Evolutionary conservation across 805 yeast species (phyloP).

Genomic region (Myxozyma neotropica): DNA sequence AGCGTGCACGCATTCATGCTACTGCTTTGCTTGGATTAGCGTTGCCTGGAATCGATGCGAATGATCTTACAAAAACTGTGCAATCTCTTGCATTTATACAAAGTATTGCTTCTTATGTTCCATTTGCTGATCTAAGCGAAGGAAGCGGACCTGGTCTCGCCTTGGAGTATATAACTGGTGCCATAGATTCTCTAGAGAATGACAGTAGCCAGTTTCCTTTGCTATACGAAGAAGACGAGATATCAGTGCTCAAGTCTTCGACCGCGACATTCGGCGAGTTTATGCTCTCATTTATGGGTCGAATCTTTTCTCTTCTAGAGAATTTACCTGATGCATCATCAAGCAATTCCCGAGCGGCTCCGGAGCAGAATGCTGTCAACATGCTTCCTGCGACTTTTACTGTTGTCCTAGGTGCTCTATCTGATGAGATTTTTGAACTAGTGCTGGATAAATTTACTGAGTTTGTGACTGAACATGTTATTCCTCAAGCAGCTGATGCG

Average conservation of each 20-base stretch:
- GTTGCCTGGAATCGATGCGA: slow-evolving; percentile 83
- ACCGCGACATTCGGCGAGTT: slow-evolving; percentile 69
- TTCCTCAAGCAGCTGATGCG: slow-evolving; percentile 61
- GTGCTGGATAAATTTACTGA: slow-evolving; percentile 44
- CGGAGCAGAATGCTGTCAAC: slow-evolving; percentile 53
- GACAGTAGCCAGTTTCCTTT: slow-evolving; percentile 5
- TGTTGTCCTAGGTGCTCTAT: slow-evolving; percentile 41
- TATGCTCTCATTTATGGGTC: slow-evolving; percentile 56
- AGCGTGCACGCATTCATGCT: slow-evolving; percentile 73
- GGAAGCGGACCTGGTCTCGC: slow-evolving; percentile 45
- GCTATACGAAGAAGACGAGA: slow-evolving; percentile 48
- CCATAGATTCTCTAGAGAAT: slow-evolving; percentile 57
- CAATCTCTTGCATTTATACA: slow-evolving; percentile 70
- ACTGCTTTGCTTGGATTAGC: slow-evolving; percentile 70
- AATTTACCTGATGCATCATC: slow-evolving; percentile 62
- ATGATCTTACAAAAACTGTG: slow-evolving; percentile 75
- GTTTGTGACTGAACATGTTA: slow-evolving; percentile 61
- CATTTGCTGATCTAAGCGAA: slow-evolving; percentile 62
- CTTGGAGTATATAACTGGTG: slow-evolving; percentile 64
- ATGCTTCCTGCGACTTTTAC: slow-evolving; percentile 45
- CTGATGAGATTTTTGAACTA: slow-evolving; percentile 38
- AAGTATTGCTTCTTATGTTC: slow-evolving; percentile 69
- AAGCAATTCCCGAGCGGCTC: slow-evolving; percentile 44
- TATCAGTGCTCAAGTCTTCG: slow-evolving; percentile 69
- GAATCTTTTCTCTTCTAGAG: slow-evolving; percentile 66